Conservation (phyloP, 345 rosid species). For the Syzygium aromaticum region DNA sequence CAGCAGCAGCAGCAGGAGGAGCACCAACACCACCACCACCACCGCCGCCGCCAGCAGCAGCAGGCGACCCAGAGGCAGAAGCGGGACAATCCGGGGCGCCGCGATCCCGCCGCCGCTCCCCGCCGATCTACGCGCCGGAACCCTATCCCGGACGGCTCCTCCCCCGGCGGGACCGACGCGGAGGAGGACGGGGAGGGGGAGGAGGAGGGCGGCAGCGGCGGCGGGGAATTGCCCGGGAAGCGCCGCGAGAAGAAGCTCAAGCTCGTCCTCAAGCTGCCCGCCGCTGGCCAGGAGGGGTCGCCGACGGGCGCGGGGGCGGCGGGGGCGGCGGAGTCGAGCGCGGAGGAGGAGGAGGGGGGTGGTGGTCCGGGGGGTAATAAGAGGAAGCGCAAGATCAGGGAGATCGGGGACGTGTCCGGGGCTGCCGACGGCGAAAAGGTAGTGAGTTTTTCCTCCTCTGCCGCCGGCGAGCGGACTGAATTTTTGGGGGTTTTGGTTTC, state of each 20-base stretch:
- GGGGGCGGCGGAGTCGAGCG: background rate
- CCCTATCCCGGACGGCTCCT: conserved; percentile 15
- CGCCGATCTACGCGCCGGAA: conserved; percentile 63
- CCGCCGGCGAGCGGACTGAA: background rate
- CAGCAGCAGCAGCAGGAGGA: conserved; percentile 6
- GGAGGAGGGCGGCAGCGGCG: conserved; percentile 24
- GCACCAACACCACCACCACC: conserved; percentile 4
- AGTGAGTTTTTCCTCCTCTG: background rate
- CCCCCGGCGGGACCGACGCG: background rate
- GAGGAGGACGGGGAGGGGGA: background rate
- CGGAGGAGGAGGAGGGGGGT: conserved; percentile 10
- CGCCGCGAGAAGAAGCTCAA: conserved; percentile 50
- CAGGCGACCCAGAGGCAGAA: background rate
- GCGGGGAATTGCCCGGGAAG: conserved; percentile 7
- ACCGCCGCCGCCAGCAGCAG: conserved; percentile 4
- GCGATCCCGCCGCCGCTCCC: conserved; percentile 14
- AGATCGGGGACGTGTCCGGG: conserved; percentile 42
- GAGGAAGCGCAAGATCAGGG: conserved; percentile 42
- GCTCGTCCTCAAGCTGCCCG: conserved; percentile 31
- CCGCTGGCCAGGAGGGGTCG: conserved; percentile 10
- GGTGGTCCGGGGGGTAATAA: conserved; percentile 3
- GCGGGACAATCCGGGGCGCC: conserved; percentile 11
- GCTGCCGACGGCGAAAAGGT: conserved; percentile 28
- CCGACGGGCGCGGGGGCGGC: conserved; percentile 22
- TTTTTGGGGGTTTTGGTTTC: conserved; percentile 1